Conservation (phyloP, 75 land plant genomes). For the Picea glauca region DNA sequence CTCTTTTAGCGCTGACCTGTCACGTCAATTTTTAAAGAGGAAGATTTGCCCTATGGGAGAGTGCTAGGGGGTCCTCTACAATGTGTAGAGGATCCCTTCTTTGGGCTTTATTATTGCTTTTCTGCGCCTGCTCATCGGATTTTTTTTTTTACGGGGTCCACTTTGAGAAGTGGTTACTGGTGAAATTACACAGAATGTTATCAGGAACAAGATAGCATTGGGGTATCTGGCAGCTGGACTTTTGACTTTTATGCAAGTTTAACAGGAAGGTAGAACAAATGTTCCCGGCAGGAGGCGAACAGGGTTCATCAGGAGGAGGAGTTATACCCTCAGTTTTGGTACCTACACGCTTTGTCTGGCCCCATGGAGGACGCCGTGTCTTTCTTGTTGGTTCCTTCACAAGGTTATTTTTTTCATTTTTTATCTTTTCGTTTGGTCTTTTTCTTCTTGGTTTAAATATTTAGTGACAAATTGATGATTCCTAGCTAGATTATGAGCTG, state of each 20-base stretch:
- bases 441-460: neutral
- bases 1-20: too few relatives aligned
- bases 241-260: neutral
- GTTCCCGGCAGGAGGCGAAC: conserved; percentile 29
- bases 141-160: neutral
- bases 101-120: too few relatives aligned
- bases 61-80: conserved; percentile 16
- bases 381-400: conserved; percentile 74
- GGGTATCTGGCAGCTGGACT: conserved; percentile 3
- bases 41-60: conserved; percentile 7
- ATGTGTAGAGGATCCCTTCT: conserved; percentile 10
- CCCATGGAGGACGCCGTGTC: conserved; percentile 79
- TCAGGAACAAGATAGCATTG: neutral
- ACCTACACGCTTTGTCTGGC: conserved; percentile 78
- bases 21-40: too few relatives aligned
- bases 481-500: too few relatives aligned
- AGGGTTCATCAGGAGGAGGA: conserved; percentile 16
- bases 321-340: conserved; percentile 21
- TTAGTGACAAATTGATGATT: neutral
- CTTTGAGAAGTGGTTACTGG: neutral
- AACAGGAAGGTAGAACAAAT: conserved; percentile 14
- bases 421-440: neutral
- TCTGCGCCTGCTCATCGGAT: too few relatives aligned
- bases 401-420: conserved; percentile 30
- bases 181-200: neutral